A percentile compares a stretch with the other conserved stretches of the same genome.
Conservation (phyloP, 129 eudicot genomes). For the Escallonia rubra region DNA sequence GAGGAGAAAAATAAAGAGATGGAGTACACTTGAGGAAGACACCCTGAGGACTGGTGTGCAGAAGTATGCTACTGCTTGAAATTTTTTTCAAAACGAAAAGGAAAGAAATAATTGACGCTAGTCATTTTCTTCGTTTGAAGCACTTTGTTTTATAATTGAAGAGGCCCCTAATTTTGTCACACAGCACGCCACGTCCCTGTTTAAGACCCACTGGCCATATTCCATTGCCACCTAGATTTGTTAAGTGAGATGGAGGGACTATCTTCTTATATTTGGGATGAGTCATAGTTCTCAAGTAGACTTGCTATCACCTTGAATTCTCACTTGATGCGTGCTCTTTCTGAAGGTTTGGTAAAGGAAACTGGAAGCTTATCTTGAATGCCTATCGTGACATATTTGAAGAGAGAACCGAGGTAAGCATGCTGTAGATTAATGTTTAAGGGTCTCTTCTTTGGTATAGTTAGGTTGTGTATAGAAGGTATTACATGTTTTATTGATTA, state of each 20-base stretch:
- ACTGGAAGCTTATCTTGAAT: slow-evolving; percentile 67
- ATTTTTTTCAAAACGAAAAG: not conserved
- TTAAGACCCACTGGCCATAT: too few species aligned
- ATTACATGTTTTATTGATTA: too few species aligned
- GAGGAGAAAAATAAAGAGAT: slow-evolving; percentile 44
- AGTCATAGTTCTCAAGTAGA: too few species aligned
- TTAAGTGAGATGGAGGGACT: too few species aligned
- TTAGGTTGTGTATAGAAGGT: not conserved
- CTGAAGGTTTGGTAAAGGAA: slow-evolving; percentile 62
- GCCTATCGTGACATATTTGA: slow-evolving; percentile 46
- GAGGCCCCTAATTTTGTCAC: not conserved
- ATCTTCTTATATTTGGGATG: too few species aligned
- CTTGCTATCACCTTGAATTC: too few species aligned
- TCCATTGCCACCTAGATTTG: too few species aligned
- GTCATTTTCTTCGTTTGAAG: not conserved
- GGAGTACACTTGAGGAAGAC: slow-evolving; percentile 67
- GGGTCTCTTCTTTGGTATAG: not conserved
- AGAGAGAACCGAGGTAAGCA: slow-evolving; percentile 69
- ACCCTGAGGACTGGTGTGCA: slow-evolving; percentile 59
- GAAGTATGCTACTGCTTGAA: slow-evolving; percentile 35
- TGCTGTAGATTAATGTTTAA: not conserved
- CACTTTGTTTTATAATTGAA: not conserved
- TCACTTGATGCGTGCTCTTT: not conserved
- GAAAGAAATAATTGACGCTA: not conserved
- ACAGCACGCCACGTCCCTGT: not conserved